Evolutionary conservation across 345 rosid genomes (phyloP).

Genomic region (Cardamine occulta): DNA sequence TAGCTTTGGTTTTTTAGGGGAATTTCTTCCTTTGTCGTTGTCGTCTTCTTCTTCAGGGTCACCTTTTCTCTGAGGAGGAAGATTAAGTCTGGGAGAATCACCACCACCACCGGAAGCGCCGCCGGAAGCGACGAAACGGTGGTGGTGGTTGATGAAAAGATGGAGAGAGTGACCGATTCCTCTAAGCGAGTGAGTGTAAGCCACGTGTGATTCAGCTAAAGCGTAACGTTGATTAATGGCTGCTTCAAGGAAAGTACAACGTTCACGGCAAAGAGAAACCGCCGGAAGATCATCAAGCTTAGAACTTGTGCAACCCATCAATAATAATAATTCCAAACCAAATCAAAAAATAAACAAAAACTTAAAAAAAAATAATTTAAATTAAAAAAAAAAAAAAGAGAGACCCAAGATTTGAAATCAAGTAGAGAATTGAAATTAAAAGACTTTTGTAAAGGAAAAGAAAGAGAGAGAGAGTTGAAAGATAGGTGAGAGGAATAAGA

Average conservation of each 20-base stretch:
- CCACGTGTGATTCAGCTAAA: conserved; percentile 75
- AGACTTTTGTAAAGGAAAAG: background rate
- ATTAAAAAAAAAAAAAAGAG: background rate
- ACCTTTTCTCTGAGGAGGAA: conserved; percentile 59
- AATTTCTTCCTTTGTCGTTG: background rate
- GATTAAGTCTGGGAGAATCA: conserved; percentile 52
- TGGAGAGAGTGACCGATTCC: conserved; percentile 60
- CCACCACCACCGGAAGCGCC: conserved; percentile 33
- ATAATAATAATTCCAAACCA: background rate
- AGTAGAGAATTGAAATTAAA: conserved; percentile 30
- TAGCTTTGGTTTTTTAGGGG: conserved; percentile 42
- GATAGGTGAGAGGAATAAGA: conserved; percentile 32
- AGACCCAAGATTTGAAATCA: conserved; percentile 33
- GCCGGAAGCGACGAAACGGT: conserved; percentile 38
- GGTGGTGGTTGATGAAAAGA: conserved; percentile 53
- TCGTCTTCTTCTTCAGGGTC: conserved; percentile 25
- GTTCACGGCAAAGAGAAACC: conserved; percentile 83
- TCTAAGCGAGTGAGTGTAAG: conserved; percentile 60
- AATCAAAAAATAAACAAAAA: background rate
- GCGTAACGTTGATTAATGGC: conserved; percentile 77
- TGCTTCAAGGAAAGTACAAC: conserved; percentile 67
- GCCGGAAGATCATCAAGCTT: conserved; percentile 96
- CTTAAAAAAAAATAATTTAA: background rate
- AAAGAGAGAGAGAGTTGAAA: conserved; percentile 27
- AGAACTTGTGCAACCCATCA: conserved; percentile 85